Conservation (phyloP, 129 eudicot species). For the Erigeron canadensis region DNA sequence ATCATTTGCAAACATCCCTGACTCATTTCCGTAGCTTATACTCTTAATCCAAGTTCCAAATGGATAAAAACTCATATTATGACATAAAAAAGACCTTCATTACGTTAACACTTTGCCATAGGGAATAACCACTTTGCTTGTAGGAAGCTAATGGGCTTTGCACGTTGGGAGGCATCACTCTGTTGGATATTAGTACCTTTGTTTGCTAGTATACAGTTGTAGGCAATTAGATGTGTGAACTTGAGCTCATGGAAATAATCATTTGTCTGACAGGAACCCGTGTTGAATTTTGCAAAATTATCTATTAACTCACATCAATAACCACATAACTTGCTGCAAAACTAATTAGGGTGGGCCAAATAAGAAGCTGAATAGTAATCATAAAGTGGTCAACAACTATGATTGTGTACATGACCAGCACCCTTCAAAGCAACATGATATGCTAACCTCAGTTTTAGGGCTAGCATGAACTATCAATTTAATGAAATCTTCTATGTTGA, state of each 20-base stretch:
- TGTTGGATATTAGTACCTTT: slow-evolving; percentile 3
- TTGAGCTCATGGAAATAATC: not conserved
- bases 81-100: too few species aligned
- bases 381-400: not conserved
- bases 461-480: slow-evolving; percentile 2
- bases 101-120: too few species aligned
- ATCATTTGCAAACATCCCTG: too few species aligned
- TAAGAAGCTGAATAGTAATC: not conserved
- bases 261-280: not conserved
- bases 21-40: too few species aligned
- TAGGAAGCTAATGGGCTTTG: not conserved
- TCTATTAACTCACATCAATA: not conserved
- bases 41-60: too few species aligned
- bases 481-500: slow-evolving; percentile 17
- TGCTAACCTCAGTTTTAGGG: not conserved
- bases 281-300: not conserved
- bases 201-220: not conserved
- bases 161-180: slow-evolving; percentile 2
- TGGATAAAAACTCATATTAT: too few species aligned
- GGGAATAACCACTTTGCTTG: not conserved
- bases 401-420: not conserved
- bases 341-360: slow-evolving; percentile 9
- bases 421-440: not conserved
- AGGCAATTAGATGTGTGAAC: not conserved
- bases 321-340: not conserved